A percentile compares a stretch with the other conserved stretches of the same genome.
Evolutionary conservation across 1,139 yeast species (phyloP).

Genomic region (Geotrichum klebahnii): DNA sequence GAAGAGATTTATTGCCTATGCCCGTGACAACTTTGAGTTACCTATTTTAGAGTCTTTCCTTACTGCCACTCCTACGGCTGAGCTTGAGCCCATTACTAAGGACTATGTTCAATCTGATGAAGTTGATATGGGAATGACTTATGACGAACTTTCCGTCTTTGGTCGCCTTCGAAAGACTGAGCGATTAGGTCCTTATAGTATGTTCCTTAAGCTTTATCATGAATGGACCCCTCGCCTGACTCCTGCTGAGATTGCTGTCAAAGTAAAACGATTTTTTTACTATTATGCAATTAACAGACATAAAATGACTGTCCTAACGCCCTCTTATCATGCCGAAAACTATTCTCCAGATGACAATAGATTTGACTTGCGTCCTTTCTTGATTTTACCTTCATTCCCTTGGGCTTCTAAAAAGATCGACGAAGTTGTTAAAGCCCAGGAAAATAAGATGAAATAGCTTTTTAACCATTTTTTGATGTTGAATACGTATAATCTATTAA

Average conservation of each 20-base stretch:
- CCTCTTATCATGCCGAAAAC: slow-evolving; percentile 95
- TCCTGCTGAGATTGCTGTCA: slow-evolving; percentile 81
- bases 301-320: slow-evolving; percentile 93
- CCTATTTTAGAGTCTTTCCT: slow-evolving; percentile 76
- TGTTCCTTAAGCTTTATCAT: slow-evolving; percentile 84
- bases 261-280: slow-evolving; percentile 88
- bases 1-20: slow-evolving; percentile 78
- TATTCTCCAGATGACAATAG: slow-evolving; percentile 97
- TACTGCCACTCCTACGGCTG: slow-evolving; percentile 95
- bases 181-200: slow-evolving; percentile 92
- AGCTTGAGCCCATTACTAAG: slow-evolving; percentile 90
- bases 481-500: too few species aligned
- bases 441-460: slow-evolving; percentile 2
- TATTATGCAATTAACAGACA: slow-evolving; percentile 93
- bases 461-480: not conserved
- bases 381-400: slow-evolving; percentile 84
- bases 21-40: slow-evolving; percentile 60
- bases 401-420: slow-evolving; percentile 90
- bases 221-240: slow-evolving; percentile 85
- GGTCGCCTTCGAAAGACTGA: slow-evolving; percentile 90
- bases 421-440: slow-evolving; percentile 47
- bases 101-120: slow-evolving; percentile 93
- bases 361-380: slow-evolving; percentile 88
- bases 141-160: slow-evolving; percentile 84
- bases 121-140: slow-evolving; percentile 96